Base-by-base conservation (phyloP, 2,329 filamentous ascomycete genomes). In the Nemania serpens region DNA sequence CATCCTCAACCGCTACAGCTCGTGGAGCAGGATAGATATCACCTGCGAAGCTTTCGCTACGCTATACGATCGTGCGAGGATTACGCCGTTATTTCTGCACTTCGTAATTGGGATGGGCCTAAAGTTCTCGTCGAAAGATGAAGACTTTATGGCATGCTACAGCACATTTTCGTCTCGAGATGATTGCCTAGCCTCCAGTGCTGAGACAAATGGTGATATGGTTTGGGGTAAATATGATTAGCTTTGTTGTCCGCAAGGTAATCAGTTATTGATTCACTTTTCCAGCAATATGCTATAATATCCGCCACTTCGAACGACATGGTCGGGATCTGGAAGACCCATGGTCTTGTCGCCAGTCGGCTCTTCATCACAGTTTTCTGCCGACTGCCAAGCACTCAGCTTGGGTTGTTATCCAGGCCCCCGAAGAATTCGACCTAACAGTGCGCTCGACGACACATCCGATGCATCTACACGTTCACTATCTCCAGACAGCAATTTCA, bases 321-420 rank as follows among this genome's bases (percentile, higher is more conserved):
- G 34, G 33, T n/a, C 58, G 62, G 34, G 43, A 54, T 2, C 25
- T 59, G 12, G 62, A 64, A 37, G 62, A 64, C 22, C 62, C 62
- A 5, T 64, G 58, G 62, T 61, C 62, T 9, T 64, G 62, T 48
- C 58, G 62, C 17, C 62, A 64, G 52, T 61, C 58, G 13, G 62
- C 55, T 29, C 17, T 64, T 9, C 49, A 64, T 34, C 58, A 64
- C 15, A 61, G 17, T 20, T 55, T 48, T 12, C 18, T 34, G 6
- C 18, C 18, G 6, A 18, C 1, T 12, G 43, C 46, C 10, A n/a
- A 12, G 15, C 11, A 37, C 12, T 55, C 58, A 20, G 43, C 13
- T 36, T 64, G 55, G 58, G 37, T 61, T 33, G n/a, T 57, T n/a
- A 59, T 64, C 10, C 62, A 62, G n/a, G 50, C 62, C 13, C 62